Evolutionary conservation across 169 alveolate genomes (phyloP).

Genomic region (Eimeria acervulina): DNA sequence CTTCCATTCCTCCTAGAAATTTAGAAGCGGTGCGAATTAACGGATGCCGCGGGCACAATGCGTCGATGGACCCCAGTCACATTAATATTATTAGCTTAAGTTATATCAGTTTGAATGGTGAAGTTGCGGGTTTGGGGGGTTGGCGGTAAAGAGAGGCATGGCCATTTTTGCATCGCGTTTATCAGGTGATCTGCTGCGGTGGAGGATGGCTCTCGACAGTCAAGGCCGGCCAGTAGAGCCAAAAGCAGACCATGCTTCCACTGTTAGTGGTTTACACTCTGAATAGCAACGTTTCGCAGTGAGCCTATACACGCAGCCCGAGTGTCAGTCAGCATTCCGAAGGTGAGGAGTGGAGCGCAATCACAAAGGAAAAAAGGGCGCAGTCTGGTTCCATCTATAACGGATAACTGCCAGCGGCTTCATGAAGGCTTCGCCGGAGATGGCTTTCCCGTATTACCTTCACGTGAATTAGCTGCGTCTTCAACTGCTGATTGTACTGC

Average conservation of each 20-base stretch:
- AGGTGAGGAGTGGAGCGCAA: neutral
- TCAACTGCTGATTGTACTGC: neutral
- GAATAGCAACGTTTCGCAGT: neutral
- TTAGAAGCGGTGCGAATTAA: neutral
- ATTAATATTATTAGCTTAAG: neutral
- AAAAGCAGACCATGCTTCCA: constrained; percentile 13
- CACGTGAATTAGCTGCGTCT: neutral
- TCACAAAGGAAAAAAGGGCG: neutral
- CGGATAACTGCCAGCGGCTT: neutral
- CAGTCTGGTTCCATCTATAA: neutral
- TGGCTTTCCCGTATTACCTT: neutral
- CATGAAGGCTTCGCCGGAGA: neutral
- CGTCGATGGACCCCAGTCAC: neutral
- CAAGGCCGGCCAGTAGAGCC: constrained; percentile 69
- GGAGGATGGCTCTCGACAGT: constrained; percentile 65
- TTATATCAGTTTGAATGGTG: neutral
- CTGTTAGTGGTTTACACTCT: constrained; percentile 22
- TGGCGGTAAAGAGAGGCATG: neutral
- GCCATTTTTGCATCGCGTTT: neutral
- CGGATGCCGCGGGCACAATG: neutral
- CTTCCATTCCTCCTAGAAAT: too few species aligned
- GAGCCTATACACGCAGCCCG: neutral
- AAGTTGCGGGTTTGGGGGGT: neutral
- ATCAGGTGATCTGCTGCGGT: constrained; percentile 68
- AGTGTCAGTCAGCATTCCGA: neutral